A percentile compares a stretch with the other conserved stretches of the same genome.
These are phyloP conservation scores for Saccharomyces eubayanus DNA, from an alignment of 805 yeast species.

Conservation along the genomic window DNA sequence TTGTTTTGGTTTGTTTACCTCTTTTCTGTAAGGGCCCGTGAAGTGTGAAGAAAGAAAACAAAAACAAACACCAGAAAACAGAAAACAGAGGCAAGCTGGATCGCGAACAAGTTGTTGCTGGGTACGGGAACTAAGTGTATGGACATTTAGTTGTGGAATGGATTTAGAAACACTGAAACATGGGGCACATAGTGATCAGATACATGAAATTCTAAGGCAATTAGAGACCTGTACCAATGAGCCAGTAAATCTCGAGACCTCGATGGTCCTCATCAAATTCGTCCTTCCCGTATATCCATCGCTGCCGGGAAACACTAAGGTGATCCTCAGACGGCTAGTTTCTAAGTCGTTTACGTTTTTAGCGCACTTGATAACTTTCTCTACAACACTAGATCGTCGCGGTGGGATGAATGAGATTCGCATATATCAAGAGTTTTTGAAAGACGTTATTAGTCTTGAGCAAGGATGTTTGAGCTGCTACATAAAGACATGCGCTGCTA, in stretches of 20 bases:
- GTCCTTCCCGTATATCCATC: constrained; percentile 23
- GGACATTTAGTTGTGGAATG: neutral
- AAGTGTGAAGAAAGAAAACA: neutral
- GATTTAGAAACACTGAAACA: neutral
- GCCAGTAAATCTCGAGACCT: neutral
- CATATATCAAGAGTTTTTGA: constrained; percentile 10
- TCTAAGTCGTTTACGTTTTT: constrained; percentile 12
- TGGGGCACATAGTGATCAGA: neutral
- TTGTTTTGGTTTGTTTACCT: neutral
- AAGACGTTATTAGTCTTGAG: constrained; percentile 7
- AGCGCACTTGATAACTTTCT: constrained; percentile 13
- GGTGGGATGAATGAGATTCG: constrained; percentile 6
- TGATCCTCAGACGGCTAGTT: constrained; percentile 4
- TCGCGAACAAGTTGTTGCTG: neutral
- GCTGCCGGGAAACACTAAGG: constrained; percentile 4
- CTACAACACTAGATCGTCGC: neutral
- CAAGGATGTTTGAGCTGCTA: constrained; percentile 11
- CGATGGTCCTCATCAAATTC: constrained; percentile 3
- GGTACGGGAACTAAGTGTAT: neutral
- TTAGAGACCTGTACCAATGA: neutral
- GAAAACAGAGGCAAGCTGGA: neutral
- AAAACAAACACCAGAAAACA: neutral
- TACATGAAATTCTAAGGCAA: neutral
- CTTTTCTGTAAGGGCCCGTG: neutral
- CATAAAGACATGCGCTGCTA: neutral